phyloP scores from a whole-genome alignment of 169 alveolate genomes.

The Eimeria acervulina region DNA sequence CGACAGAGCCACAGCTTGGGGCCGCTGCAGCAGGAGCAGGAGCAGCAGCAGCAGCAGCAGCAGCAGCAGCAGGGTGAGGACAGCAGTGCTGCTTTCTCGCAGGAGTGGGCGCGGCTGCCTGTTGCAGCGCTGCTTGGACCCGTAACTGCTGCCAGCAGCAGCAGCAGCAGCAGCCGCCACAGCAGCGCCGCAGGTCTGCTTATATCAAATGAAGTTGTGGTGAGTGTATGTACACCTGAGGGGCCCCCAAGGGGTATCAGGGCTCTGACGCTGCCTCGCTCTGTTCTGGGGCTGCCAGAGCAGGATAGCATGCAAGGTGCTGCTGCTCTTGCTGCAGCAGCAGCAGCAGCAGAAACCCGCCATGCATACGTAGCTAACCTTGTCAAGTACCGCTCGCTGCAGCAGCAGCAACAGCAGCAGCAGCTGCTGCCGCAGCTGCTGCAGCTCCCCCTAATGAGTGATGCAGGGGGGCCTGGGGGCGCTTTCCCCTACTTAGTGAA shows the following conservation, averaged over 20 bases:
- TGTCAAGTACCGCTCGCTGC: slow-evolving; percentile 22
- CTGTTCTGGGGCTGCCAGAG: slow-evolving; percentile 9
- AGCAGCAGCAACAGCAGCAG: slow-evolving; percentile 21
- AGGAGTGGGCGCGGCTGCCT: slow-evolving; percentile 35
- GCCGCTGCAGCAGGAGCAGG: slow-evolving; percentile 21
- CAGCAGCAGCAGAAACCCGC: slow-evolving; percentile 44
- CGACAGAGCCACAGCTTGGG: slow-evolving; percentile 31
- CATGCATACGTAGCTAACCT: neutral
- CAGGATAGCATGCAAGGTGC: slow-evolving; percentile 28
- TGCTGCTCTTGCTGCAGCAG: slow-evolving; percentile 59
- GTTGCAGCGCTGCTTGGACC: slow-evolving; percentile 62
- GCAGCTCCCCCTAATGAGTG: slow-evolving; percentile 28
- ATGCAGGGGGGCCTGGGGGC: slow-evolving; percentile 48
- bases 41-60: slow-evolving; percentile 54
- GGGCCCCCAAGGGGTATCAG: slow-evolving; percentile 70
- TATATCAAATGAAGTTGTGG: neutral
- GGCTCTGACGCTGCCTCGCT: neutral
- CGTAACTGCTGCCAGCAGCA: slow-evolving; percentile 9
- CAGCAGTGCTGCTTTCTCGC: slow-evolving; percentile 4
- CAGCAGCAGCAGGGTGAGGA: slow-evolving; percentile 23
- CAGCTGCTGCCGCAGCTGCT: slow-evolving; percentile 2
- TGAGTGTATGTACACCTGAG: slow-evolving; percentile 41
- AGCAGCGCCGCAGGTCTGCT: neutral
- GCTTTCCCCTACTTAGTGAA: slow-evolving; percentile 49
- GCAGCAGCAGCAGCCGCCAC: slow-evolving; percentile 71